Evolutionary conservation across 1,284 basidiomycete species (phyloP).

Genomic region (Termitomyces sp.): DNA sequence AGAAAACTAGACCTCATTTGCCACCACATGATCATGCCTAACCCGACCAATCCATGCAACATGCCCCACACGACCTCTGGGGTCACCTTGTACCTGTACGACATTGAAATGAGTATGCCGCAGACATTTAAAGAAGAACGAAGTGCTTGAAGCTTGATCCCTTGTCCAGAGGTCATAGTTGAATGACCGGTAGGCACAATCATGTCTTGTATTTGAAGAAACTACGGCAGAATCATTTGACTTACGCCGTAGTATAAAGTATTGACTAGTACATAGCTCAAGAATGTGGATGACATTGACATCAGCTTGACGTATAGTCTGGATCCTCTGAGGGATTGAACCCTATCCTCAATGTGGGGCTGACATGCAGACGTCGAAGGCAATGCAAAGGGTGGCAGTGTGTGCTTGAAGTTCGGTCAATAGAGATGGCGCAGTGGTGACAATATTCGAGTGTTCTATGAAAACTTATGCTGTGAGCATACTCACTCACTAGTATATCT

Average conservation of each 20-base stretch:
- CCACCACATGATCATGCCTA: conserved; percentile 72
- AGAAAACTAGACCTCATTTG: no score
- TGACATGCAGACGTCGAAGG: conserved; percentile 59
- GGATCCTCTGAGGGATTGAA: conserved; percentile 85
- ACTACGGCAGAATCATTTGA: conserved; percentile 88
- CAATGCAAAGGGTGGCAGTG: conserved; percentile 52
- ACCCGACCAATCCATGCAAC: conserved; percentile 60
- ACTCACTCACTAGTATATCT: no score
- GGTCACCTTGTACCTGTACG: conserved; percentile 51
- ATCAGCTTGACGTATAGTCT: conserved; percentile 93
- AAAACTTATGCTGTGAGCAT: no score
- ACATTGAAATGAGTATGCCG: conserved; percentile 1
- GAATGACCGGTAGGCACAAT: conserved; percentile 67
- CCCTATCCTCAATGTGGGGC: conserved; percentile 75
- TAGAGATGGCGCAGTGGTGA: no score
- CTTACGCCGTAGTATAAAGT: conserved; percentile 75
- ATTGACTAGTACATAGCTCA: conserved; percentile 77
- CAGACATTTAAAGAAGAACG: neutral
- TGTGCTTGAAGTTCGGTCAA: conserved; percentile 79
- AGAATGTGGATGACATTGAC: conserved; percentile 83
- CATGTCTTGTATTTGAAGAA: conserved; percentile 70
- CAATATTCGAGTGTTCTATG: conserved; percentile 47
- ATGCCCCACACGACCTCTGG: conserved; percentile 68
- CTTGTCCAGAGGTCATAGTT: no score
- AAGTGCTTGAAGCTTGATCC: no score